phyloP scores from a whole-genome alignment of 2,329 filamentous ascomycete species.

The Trichoderma lentiforme region DNA sequence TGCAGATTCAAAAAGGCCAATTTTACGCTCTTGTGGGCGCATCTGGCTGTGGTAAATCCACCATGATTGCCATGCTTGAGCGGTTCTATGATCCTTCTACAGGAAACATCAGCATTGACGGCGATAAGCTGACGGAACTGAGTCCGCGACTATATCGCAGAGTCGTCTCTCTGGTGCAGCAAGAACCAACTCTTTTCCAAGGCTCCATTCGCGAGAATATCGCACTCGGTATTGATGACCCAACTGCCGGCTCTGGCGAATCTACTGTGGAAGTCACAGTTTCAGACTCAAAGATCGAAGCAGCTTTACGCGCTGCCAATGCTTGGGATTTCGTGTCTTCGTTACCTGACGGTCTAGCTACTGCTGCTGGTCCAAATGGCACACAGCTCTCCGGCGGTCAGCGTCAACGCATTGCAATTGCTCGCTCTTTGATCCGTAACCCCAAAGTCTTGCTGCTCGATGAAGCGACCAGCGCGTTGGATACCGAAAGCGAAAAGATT shows the following conservation, averaged over 20 bases:
- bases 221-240: conserved; percentile 21
- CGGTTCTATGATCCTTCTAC: conserved; percentile 43
- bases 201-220: conserved; percentile 85
- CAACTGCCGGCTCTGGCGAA: not conserved
- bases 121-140: conserved; percentile 39
- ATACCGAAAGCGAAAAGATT: conserved; percentile 91
- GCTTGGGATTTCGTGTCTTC: conserved; percentile 61
- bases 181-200: conserved; percentile 67
- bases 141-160: conserved; percentile 50
- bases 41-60: conserved; percentile 59
- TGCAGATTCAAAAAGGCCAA: conserved; percentile 43
- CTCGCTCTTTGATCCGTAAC: conserved; percentile 61
- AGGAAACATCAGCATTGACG: conserved; percentile 47
- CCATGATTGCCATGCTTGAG: conserved; percentile 52
- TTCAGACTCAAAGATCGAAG: conserved; percentile 37
- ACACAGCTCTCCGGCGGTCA: conserved; percentile 21
- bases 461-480: conserved; percentile 86
- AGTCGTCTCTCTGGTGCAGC: conserved; percentile 54
- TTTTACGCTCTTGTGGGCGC: conserved; percentile 55
- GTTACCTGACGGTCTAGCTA: conserved; percentile 88
- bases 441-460: conserved; percentile 92
- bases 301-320: conserved; percentile 47
- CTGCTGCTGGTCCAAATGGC: conserved; percentile 67
- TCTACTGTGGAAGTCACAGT: conserved; percentile 26
- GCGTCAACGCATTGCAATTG: conserved; percentile 23